A percentile compares a stretch with the other conserved stretches of the same genome.
Conservation (phyloP, 2,329 filamentous ascomycete species). For the Colletotrichum paranaense region DNA sequence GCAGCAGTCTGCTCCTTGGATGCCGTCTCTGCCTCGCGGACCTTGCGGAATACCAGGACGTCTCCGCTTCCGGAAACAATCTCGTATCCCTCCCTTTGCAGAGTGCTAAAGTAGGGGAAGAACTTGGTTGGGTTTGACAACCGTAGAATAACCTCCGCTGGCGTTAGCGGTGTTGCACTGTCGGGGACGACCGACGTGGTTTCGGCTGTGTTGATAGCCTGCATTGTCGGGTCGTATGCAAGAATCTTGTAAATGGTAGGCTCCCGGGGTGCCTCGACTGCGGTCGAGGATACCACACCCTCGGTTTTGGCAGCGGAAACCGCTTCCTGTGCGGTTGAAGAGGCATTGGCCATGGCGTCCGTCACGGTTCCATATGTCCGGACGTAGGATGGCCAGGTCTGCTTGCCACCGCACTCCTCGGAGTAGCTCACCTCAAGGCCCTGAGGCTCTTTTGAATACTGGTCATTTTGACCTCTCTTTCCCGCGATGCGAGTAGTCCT, state of each 20-base stretch:
- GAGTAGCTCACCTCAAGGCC: conserved; percentile 60
- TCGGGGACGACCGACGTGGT: conserved; percentile 67
- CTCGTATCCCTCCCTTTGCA: conserved; percentile 73
- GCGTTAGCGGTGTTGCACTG: conserved; percentile 61
- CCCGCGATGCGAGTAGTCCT: conserved; percentile 13
- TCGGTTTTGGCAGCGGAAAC: not conserved
- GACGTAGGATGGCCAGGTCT: conserved; percentile 48
- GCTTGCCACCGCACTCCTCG: conserved; percentile 52
- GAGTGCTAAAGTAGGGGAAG: conserved; percentile 69
- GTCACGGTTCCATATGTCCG: conserved; percentile 45
- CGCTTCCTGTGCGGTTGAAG: not conserved
- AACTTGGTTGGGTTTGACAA: conserved; percentile 74
- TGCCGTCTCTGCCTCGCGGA: conserved; percentile 48
- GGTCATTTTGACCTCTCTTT: conserved; percentile 44
- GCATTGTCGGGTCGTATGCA: conserved; percentile 70
- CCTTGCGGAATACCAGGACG: conserved; percentile 75
- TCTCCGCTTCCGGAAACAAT: conserved; percentile 73
- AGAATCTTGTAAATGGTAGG: conserved; percentile 70
- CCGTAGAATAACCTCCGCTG: conserved; percentile 69
- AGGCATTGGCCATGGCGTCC: conserved; percentile 15
- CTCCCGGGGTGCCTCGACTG: conserved; percentile 30
- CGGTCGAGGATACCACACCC: not conserved
- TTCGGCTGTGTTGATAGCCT: conserved; percentile 68
- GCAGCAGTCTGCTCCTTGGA: conserved; percentile 16
- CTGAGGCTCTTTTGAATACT: conserved; percentile 57